Base-by-base conservation (phyloP, 768 basidiomycete genomes). In the Auricularia sp. region DNA sequence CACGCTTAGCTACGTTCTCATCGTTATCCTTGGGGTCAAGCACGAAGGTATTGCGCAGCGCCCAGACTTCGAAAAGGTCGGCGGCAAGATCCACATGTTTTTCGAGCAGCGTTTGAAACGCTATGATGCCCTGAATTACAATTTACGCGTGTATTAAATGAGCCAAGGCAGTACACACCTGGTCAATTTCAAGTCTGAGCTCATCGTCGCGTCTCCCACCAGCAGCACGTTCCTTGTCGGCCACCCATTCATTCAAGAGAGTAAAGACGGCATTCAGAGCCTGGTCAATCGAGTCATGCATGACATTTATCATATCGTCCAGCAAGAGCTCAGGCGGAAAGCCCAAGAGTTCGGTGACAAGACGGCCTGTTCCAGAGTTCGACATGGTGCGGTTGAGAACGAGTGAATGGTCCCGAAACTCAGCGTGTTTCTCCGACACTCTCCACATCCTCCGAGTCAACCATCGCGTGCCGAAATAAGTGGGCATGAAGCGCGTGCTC, bases 1-100 rank as follows among this genome's bases (percentile, higher is more conserved):
- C 76, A 0, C 86, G 86, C 39, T 91, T 70, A 66, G 14, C 5
- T 18, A 51, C 47, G 47, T 18, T 16, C 47, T 51, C 47, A 21
- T 29, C 29, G 29, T 51, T 51, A 21, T 51, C 47, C 18, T 86
- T 84, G 2, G 82, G 78, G 0, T 87, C 84, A 16, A 93, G 81
- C 62, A 85, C 83, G 70, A 96, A 96, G 64, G 93, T 88, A 74
- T 96, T 97, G 51, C 92, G 79, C 70, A 93, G 73, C 11, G 85
- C 87, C 93, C 93, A 96, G 0, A 86, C 87, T 75, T 93, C 93
- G 69, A 97, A 91, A 71, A 88, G 90, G 73, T 97, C 93, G 66
- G 95, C 91, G 0, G 93, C 93, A 56, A 91, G 82, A 71, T 97
- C 93, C 54, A 90, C 87, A 68, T 94, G 93, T 63, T 85, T 85